These are phyloP conservation scores for Xylariaceae sp. DNA, from an alignment of 2,329 filamentous ascomycete genomes.

Conservation along the genomic window DNA sequence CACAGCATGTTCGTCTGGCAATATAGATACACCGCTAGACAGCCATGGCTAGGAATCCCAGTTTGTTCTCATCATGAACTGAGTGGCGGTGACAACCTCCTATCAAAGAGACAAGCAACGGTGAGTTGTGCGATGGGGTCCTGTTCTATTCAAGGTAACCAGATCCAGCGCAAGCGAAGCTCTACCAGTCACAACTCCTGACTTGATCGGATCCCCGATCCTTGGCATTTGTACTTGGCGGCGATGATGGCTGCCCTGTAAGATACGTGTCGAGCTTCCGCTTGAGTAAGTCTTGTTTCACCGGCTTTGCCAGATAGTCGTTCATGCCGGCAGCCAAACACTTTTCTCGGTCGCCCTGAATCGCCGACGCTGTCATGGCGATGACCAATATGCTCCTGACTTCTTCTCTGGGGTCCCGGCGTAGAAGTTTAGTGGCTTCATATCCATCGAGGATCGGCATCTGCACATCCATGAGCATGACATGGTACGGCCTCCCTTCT, in stretches of 20 bases:
- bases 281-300: slow-evolving; percentile 81
- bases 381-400: slow-evolving; percentile 87
- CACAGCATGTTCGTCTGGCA: slow-evolving; percentile 29
- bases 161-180: slow-evolving; percentile 23
- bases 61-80: slow-evolving; percentile 17
- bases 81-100: slow-evolving; percentile 24
- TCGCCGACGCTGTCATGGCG: slow-evolving; percentile 93
- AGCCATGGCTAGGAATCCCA: slow-evolving; percentile 27
- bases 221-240: slow-evolving; percentile 26
- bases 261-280: slow-evolving; percentile 66
- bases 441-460: slow-evolving; percentile 94
- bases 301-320: slow-evolving; percentile 92
- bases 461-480: slow-evolving; percentile 93
- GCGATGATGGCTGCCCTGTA: slow-evolving; percentile 32
- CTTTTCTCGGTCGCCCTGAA: slow-evolving; percentile 90
- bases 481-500: slow-evolving; percentile 74
- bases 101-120: slow-evolving; percentile 24
- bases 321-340: slow-evolving; percentile 97
- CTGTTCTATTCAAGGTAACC: slow-evolving; percentile 12
- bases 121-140: slow-evolving; percentile 16
- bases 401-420: slow-evolving; percentile 67
- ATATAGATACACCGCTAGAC: slow-evolving; percentile 32
- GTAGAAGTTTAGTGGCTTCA: slow-evolving; percentile 78
- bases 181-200: slow-evolving; percentile 7
- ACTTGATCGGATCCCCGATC: slow-evolving; percentile 19